These are phyloP conservation scores for Colletotrichum sp. DNA, from an alignment of 2,329 filamentous ascomycete genomes.

Conservation along the genomic window DNA sequence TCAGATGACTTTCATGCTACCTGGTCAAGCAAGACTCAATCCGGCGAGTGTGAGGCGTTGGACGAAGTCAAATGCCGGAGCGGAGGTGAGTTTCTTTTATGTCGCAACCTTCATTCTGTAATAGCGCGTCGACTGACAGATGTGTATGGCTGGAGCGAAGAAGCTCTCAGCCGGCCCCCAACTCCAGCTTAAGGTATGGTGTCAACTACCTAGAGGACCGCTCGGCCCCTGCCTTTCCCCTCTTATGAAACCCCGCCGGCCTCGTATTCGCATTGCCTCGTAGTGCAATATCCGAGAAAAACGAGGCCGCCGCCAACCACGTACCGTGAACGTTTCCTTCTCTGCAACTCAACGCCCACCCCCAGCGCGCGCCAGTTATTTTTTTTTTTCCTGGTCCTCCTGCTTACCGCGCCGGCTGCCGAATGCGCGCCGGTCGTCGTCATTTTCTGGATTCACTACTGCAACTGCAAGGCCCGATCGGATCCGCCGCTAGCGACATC, in stretches of 20 bases:
- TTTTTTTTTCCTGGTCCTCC: neutral
- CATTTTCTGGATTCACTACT: neutral
- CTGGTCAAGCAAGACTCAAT: neutral
- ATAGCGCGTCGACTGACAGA: neutral
- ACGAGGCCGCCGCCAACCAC: slow-evolving; percentile 19
- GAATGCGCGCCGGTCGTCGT: neutral
- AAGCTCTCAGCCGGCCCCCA: neutral
- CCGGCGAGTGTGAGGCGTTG: neutral
- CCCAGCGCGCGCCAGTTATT: neutral
- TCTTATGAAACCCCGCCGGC: neutral
- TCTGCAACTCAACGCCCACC: slow-evolving; percentile 1
- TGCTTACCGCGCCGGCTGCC: neutral
- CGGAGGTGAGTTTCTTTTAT: neutral
- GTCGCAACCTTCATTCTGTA: neutral
- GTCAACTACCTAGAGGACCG: neutral
- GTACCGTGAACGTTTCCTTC: slow-evolving; percentile 3
- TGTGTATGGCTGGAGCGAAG: neutral
- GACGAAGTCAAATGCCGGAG: neutral
- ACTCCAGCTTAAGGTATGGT: neutral
- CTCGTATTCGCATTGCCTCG: slow-evolving; percentile 14
- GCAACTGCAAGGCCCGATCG: neutral
- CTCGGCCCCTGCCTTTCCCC: neutral
- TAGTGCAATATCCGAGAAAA: slow-evolving; percentile 16
- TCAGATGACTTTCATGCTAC: neutral
- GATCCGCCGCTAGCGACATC: neutral